Evolutionary conservation across 1,284 basidiomycete species (phyloP).

Genomic region (Cystobasidiaceae sp.): DNA sequence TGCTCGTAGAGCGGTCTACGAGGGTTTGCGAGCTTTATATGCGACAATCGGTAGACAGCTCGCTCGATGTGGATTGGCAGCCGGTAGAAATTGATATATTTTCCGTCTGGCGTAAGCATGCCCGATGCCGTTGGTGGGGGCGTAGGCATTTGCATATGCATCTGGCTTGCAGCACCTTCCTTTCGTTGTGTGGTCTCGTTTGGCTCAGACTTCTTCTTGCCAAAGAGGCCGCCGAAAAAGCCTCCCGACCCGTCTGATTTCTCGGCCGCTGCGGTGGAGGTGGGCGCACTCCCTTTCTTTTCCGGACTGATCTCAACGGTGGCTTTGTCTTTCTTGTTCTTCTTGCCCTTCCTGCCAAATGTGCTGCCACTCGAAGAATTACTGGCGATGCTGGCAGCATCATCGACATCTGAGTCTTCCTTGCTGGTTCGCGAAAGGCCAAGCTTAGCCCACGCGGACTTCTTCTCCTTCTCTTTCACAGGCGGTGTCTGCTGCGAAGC

Average conservation of each 20-base stretch:
- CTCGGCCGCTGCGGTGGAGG: conserved; percentile 15
- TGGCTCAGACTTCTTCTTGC: conserved; percentile 67
- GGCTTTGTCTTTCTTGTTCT: conserved; percentile 46
- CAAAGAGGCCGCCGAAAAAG: conserved; percentile 84
- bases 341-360: conserved; percentile 36
- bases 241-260: conserved; percentile 46
- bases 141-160: conserved; percentile 57
- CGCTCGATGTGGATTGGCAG: conserved; percentile 98
- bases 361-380: not conserved
- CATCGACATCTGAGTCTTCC: conserved; percentile 12
- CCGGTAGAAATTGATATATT: conserved; percentile 61
- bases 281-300: not conserved
- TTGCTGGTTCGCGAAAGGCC: conserved; percentile 28
- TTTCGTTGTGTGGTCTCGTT: conserved; percentile 56
- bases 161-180: conserved; percentile 63
- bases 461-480: conserved; percentile 71
- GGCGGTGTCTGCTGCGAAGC: not conserved
- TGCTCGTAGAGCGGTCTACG: conserved; percentile 94
- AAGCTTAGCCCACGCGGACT: conserved; percentile 55
- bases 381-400: conserved; percentile 17
- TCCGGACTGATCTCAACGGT: conserved; percentile 39
- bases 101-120: conserved; percentile 51
- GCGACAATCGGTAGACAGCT: conserved; percentile 93
- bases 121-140: conserved; percentile 49
- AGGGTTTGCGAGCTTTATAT: conserved; percentile 98